phyloP scores from a whole-genome alignment of 2,329 filamentous ascomycete genomes.

The Davidsoniella eucalypti region DNA sequence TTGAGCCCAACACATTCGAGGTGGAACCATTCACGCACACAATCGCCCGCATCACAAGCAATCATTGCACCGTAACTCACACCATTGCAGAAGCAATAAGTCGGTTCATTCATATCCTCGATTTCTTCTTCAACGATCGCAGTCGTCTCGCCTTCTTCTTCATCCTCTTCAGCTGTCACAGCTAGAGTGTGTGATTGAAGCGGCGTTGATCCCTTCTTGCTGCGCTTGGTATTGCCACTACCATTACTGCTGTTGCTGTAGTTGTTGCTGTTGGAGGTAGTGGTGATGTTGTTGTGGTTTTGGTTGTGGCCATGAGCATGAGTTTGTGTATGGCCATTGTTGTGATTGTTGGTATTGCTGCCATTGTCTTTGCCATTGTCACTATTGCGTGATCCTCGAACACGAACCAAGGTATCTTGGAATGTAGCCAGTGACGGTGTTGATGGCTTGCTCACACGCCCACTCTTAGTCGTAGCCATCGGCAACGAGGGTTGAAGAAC shows the following conservation, averaged over 20 bases:
- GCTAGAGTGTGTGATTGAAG: not conserved
- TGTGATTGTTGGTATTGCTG: too few relatives aligned
- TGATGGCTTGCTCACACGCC: slow-evolving; percentile 48
- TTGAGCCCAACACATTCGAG: slow-evolving; percentile 65
- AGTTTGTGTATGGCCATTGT: too few relatives aligned
- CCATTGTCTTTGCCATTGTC: slow-evolving; percentile 15
- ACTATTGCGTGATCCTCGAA: slow-evolving; percentile 35
- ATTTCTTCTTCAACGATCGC: slow-evolving; percentile 29
- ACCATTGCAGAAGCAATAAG: slow-evolving; percentile 66
- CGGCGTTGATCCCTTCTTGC: slow-evolving; percentile 11
- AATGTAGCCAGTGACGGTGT: slow-evolving; percentile 45
- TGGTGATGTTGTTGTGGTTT: too few relatives aligned
- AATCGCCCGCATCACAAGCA: slow-evolving; percentile 58
- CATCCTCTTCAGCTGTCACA: slow-evolving; percentile 1
- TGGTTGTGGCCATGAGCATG: too few relatives aligned
- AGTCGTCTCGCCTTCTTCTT: slow-evolving; percentile 15
- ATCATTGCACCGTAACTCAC: slow-evolving; percentile 78
- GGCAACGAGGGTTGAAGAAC: slow-evolving; percentile 25
- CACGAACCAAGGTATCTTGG: slow-evolving; percentile 32
- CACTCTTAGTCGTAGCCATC: slow-evolving; percentile 46
- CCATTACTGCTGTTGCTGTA: not conserved
- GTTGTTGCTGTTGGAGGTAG: not conserved
- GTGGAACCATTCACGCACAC: slow-evolving; percentile 70
- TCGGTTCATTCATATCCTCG: slow-evolving; percentile 53
- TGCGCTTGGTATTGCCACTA: slow-evolving; percentile 1